Conservation (phyloP, 495 filamentous ascomycete genomes). For the Talaromyces nanjingensis region DNA sequence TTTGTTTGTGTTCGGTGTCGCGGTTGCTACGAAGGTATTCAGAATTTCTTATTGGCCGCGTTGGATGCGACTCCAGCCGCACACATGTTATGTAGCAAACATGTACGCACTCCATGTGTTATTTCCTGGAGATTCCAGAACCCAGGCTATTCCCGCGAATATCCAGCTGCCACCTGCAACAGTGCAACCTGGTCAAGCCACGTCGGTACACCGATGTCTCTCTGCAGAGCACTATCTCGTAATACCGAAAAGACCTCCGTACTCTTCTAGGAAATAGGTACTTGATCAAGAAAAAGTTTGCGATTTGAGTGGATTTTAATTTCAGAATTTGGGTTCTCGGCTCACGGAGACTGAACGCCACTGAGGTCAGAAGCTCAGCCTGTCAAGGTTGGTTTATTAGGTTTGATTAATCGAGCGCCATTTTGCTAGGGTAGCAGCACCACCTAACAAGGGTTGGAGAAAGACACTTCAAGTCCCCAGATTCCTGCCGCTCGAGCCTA, state of each 20-base stretch:
- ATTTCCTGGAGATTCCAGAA: background rate
- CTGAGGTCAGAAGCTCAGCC: background rate
- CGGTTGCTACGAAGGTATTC: background rate
- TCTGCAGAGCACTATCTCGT: background rate
- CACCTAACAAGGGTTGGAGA: background rate
- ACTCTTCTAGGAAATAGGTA: background rate
- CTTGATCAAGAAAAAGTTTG: background rate
- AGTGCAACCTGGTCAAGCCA: background rate
- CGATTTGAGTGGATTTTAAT: background rate
- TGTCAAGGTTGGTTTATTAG: background rate
- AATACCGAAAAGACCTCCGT: background rate
- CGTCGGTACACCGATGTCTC: background rate
- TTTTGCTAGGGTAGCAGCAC: background rate
- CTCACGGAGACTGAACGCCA: background rate
- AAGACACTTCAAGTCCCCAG: background rate
- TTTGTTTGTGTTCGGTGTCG: background rate
- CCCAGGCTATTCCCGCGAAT: background rate
- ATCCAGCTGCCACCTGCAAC: background rate
- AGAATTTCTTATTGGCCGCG: background rate
- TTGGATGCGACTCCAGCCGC: background rate
- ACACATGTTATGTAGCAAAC: background rate
- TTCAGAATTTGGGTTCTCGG: background rate
- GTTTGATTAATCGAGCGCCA: background rate
- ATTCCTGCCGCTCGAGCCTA: background rate
- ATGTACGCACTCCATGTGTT: background rate